Evolutionary conservation across 352 stramenopile species (phyloP).

Genomic region (Phytopythium oedochilum): DNA sequence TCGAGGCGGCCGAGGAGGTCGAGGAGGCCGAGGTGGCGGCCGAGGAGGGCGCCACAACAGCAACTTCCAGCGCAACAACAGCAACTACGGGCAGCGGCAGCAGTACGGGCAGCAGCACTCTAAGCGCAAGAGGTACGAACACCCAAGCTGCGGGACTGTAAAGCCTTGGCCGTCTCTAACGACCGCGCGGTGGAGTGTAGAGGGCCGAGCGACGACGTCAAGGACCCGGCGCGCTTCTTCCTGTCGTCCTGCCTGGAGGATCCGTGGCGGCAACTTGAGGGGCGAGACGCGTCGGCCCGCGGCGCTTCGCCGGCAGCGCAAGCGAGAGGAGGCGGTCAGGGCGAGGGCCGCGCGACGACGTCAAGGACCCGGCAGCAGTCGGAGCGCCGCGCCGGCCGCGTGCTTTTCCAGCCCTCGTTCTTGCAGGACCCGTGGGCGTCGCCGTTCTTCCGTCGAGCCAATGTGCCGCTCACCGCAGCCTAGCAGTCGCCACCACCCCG

Average conservation of each 20-base stretch:
- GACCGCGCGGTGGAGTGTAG: too few species aligned
- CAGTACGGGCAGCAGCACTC: conserved; percentile 5
- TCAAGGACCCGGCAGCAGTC: background rate
- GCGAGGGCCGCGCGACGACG: background rate
- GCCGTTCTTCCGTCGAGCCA: background rate
- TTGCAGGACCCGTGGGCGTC: conserved; percentile 50
- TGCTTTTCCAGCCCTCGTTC: conserved; percentile 73
- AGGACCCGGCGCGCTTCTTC: conserved; percentile 49
- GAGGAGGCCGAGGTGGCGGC: conserved; percentile 13
- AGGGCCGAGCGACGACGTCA: conserved; percentile 35
- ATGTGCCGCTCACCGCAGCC: background rate
- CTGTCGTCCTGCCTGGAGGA: conserved; percentile 62
- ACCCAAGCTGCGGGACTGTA: too few species aligned
- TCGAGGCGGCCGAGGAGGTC: conserved; percentile 1
- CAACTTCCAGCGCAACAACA: background rate
- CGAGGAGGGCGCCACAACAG: conserved; percentile 10
- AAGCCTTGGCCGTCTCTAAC: too few species aligned
- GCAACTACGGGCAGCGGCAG: background rate
- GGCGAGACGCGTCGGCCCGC: background rate
- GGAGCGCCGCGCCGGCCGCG: conserved; percentile 26
- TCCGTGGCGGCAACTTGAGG: conserved; percentile 45
- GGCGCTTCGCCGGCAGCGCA: background rate
- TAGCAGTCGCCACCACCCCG: background rate
- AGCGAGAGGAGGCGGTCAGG: background rate
- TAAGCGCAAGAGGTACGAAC: conserved; percentile 41